A percentile compares a stretch with the other conserved stretches of the same genome.
Evolutionary conservation across 345 rosid species (phyloP).

Genomic region (Laguncularia racemosa): DNA sequence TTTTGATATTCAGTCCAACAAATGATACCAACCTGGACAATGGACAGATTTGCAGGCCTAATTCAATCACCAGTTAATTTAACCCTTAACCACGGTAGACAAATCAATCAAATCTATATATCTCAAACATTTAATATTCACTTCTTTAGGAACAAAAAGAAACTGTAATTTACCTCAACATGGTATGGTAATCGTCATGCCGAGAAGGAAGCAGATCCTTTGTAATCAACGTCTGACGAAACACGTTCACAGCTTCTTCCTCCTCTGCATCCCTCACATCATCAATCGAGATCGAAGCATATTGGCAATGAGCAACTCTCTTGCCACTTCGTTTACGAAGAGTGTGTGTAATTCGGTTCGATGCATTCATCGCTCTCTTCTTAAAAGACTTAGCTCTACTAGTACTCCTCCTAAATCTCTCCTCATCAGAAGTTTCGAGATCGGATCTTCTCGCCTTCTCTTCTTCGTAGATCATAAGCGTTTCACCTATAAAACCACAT

Average conservation of each 20-base stretch:
- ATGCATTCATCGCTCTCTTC: constrained; percentile 80
- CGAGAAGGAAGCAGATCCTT: constrained; percentile 60
- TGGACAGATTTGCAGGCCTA: too few species aligned
- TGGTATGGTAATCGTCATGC: constrained; percentile 86
- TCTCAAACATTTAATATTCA: too few species aligned
- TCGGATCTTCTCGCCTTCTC: constrained; percentile 37
- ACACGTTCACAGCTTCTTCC: constrained; percentile 57
- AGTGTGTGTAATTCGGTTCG: constrained; percentile 56
- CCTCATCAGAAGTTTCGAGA: constrained; percentile 59
- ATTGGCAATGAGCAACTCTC: constrained; percentile 53
- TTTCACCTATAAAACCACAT: constrained; percentile 36
- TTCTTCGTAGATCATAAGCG: constrained; percentile 27
- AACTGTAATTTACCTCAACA: constrained; percentile 54
- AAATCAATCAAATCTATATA: too few species aligned
- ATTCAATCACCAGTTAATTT: too few species aligned
- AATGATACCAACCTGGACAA: too few species aligned
- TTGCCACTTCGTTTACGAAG: constrained; percentile 55
- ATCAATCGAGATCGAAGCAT: constrained; percentile 44
- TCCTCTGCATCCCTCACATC: constrained; percentile 81
- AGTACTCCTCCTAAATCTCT: constrained; percentile 34
- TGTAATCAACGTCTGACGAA: constrained; percentile 56
- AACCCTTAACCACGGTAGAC: too few species aligned
- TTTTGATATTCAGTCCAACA: too few species aligned
- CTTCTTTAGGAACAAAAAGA: neutral
- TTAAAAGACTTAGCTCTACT: constrained; percentile 38